Conservation (phyloP, 306 rosid species). For the Cyclanthera cordifolia region DNA sequence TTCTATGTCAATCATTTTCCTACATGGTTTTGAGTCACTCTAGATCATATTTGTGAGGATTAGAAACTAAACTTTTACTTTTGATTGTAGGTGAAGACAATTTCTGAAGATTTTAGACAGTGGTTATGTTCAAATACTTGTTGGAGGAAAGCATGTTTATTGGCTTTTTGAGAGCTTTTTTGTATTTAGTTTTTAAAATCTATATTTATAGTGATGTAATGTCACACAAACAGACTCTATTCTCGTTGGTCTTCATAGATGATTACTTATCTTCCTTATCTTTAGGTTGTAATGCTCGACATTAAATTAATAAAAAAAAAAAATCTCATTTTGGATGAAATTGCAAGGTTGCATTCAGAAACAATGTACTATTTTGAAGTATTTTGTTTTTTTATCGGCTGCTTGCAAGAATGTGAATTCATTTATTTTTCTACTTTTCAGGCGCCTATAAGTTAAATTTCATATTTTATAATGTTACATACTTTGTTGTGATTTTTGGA, state of each 20-base stretch:
- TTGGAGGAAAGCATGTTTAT: constrained; percentile 17
- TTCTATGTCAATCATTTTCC: constrained; percentile 8
- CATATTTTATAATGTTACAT: background rate
- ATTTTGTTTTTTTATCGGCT: background rate
- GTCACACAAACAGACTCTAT: background rate
- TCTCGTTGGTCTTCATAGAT: background rate
- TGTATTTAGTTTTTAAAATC: constrained; percentile 8
- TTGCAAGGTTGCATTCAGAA: constrained; percentile 9
- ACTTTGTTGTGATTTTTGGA: background rate
- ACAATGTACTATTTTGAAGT: background rate
- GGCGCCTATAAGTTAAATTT: background rate
- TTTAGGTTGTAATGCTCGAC: constrained; percentile 14
- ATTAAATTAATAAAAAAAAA: constrained; percentile 10
- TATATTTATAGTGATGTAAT: constrained; percentile 1
- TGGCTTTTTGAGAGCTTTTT: constrained; percentile 13
- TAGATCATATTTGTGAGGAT: constrained; percentile 10
- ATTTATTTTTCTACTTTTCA: background rate
- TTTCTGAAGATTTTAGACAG: constrained; percentile 15
- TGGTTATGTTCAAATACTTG: constrained; percentile 15
- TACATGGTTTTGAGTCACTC: constrained; percentile 14
- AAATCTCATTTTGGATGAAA: constrained; percentile 1
- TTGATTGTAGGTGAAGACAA: constrained; percentile 17
- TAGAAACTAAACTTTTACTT: constrained; percentile 12
- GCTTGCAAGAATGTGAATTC: background rate
- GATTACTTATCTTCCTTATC: constrained; percentile 7